These are phyloP conservation scores for Limnomonas spitsbergensis DNA, from an alignment of 139 green algal genomes.

Conservation along the genomic window DNA sequence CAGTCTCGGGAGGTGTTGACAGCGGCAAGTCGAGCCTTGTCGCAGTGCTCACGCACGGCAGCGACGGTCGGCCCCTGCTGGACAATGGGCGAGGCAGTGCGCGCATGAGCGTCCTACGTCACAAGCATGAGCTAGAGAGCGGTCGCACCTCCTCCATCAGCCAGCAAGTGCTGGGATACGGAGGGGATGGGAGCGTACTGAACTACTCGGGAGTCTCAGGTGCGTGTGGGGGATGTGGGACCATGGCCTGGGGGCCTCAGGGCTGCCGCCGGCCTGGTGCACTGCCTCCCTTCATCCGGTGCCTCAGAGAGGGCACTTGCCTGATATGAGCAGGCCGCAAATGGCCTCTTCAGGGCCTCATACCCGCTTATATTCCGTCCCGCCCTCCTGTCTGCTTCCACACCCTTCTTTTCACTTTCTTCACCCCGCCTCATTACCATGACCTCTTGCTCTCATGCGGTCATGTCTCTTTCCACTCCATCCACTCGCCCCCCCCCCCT, in stretches of 20 bases:
- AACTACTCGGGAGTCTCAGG: slow-evolving; percentile 55
- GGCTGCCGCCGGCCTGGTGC: too few species aligned
- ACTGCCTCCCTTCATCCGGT: too few species aligned
- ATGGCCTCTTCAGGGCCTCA: too few species aligned
- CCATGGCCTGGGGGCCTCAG: too few species aligned
- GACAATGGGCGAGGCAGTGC: slow-evolving; percentile 74
- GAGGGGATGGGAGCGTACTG: slow-evolving; percentile 53
- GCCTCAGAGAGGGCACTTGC: too few species aligned
- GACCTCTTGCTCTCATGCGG: too few species aligned
- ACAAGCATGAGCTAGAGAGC: slow-evolving; percentile 88
- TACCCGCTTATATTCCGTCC: too few species aligned
- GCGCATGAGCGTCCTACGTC: slow-evolving; percentile 71
- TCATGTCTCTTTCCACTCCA: background rate
- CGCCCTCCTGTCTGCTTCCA: too few species aligned
- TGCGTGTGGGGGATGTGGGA: slow-evolving; percentile 5
- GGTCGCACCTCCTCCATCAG: slow-evolving; percentile 69
- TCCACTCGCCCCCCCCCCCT: background rate
- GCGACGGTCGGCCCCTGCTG: slow-evolving; percentile 60
- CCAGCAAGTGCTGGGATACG: slow-evolving; percentile 72
- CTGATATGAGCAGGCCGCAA: too few species aligned
- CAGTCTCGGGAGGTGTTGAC: slow-evolving; percentile 69
- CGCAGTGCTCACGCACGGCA: slow-evolving; percentile 72
- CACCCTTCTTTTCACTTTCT: too few species aligned
- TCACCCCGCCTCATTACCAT: too few species aligned
- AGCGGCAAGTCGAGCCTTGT: slow-evolving; percentile 80